Percentiles rank a stretch among this genome's conserved stretches.
These are phyloP conservation scores for Harringtonia lauricola DNA, from an alignment of 2,329 filamentous ascomycete species.

Conservation along the genomic window DNA sequence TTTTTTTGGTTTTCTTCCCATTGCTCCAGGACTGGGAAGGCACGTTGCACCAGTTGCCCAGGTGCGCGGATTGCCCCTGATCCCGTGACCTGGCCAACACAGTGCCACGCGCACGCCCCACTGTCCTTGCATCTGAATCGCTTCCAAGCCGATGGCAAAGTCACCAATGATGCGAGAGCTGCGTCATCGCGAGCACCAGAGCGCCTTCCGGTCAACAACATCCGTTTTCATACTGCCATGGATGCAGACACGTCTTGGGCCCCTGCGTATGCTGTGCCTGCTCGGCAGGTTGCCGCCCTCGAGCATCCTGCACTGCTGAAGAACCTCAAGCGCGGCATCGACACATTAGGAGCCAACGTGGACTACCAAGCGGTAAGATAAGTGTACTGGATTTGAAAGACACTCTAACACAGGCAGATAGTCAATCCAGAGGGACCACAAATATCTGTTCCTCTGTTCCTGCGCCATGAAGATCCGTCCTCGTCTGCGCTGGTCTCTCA, in stretches of 20 bases:
- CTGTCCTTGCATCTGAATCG: too few relatives aligned
- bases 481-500: constrained; percentile 70
- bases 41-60: too few relatives aligned
- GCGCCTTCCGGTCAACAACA: too few relatives aligned
- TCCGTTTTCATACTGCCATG: too few relatives aligned
- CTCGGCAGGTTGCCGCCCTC: constrained; percentile 27
- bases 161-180: too few relatives aligned
- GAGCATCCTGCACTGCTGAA: constrained; percentile 32
- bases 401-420: constrained; percentile 22
- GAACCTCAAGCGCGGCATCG: constrained; percentile 28
- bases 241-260: constrained; percentile 14
- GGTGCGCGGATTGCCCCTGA: too few relatives aligned
- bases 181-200: too few relatives aligned
- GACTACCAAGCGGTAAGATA: constrained; percentile 24
- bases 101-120: too few relatives aligned
- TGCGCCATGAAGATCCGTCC: constrained; percentile 70
- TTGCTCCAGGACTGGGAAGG: too few relatives aligned
- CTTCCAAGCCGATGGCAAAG: too few relatives aligned
- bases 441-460: constrained; percentile 53
- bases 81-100: neutral
- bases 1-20: too few relatives aligned
- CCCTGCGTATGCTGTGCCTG: constrained; percentile 25
- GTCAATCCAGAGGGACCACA: constrained; percentile 32
- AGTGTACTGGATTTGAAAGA: neutral
- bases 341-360: constrained; percentile 26